These are phyloP conservation scores for Furcasterigmium sp. DNA, from an alignment of 2,329 filamentous ascomycete genomes.

Conservation along the genomic window DNA sequence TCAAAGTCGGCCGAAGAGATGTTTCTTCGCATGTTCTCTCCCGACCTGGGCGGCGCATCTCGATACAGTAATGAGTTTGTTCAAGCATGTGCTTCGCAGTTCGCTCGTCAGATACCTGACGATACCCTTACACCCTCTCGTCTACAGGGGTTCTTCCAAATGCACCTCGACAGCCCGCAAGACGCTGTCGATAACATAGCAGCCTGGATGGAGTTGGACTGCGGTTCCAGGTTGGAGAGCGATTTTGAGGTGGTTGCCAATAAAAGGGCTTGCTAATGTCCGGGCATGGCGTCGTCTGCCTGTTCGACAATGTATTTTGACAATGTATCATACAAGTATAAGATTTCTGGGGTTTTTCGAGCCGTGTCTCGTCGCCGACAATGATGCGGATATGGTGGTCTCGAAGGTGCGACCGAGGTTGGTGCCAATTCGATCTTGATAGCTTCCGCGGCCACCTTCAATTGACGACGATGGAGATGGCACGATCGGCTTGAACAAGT, in stretches of 20 bases:
- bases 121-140: constrained; percentile 42
- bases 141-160: constrained; percentile 43
- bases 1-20: constrained; percentile 36
- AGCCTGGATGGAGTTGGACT: constrained; percentile 30
- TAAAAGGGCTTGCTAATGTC: too few species aligned
- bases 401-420: too few species aligned
- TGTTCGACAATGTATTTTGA: too few species aligned
- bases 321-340: too few species aligned
- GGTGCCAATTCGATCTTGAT: too few species aligned
- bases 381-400: too few species aligned
- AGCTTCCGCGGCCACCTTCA: too few species aligned
- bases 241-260: constrained; percentile 21
- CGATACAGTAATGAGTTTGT: constrained; percentile 23
- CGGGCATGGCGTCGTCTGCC: too few species aligned
- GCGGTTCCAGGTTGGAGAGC: constrained; percentile 18
- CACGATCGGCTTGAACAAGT: too few species aligned
- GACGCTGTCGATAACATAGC: constrained; percentile 26
- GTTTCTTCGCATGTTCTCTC: constrained; percentile 40
- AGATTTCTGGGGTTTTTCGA: too few species aligned
- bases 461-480: too few species aligned
- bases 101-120: constrained; percentile 46
- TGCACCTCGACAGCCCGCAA: constrained; percentile 32
- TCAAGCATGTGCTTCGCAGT: constrained; percentile 43
- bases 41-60: constrained; percentile 21
- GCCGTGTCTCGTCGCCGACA: too few species aligned